Conservation (phyloP, 768 basidiomycete species). For the Xerocomellus dryophilus region DNA sequence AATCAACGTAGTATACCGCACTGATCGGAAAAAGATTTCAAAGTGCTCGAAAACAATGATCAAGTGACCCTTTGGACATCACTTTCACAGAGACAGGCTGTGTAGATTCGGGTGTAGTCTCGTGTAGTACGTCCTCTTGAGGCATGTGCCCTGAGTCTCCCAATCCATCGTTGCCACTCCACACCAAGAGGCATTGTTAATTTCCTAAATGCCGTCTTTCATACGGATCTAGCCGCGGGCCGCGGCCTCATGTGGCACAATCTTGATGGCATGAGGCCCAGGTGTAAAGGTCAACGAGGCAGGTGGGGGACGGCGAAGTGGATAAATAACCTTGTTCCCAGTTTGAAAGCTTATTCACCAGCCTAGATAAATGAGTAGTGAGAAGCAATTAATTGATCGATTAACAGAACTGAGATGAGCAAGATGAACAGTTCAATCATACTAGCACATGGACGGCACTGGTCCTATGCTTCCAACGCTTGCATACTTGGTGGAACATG, state of each 20-base stretch:
- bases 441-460: neutral
- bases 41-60: neutral
- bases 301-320: constrained; percentile 10
- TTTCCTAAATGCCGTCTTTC: neutral
- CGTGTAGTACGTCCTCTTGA: neutral
- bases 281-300: neutral
- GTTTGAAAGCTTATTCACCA: constrained; percentile 17
- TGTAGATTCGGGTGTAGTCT: neutral
- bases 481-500: neutral
- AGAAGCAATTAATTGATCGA: neutral
- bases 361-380: constrained; percentile 2
- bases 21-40: constrained; percentile 6
- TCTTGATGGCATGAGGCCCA: constrained; percentile 5
- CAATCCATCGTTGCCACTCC: neutral
- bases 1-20: too few species aligned
- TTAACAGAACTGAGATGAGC: neutral
- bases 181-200: constrained; percentile 1
- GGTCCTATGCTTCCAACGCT: neutral
- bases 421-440: neutral
- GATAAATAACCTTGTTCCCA: neutral
- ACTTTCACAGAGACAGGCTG: neutral
- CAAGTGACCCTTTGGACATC: neutral
- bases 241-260: constrained; percentile 23
- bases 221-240: constrained; percentile 3
- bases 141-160: neutral